Evolutionary conservation across 306 rosid species (phyloP).

Genomic region (Malus asiatica): DNA sequence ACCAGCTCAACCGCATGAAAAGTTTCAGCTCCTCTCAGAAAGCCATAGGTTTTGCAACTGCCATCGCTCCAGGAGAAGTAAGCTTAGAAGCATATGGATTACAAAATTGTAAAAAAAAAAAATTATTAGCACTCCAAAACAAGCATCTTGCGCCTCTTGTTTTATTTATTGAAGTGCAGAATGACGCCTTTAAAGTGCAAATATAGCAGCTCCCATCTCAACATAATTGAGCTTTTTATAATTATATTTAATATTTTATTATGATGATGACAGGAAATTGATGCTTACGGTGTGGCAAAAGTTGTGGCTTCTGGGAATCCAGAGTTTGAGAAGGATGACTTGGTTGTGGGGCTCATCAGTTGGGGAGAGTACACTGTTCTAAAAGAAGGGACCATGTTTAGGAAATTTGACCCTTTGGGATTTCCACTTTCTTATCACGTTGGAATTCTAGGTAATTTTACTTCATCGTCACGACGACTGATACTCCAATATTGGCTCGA

Average conservation of each 20-base stretch:
- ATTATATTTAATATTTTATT: background rate
- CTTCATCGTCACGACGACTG: no score
- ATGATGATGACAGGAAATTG: slow-evolving; percentile 32
- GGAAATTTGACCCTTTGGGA: slow-evolving; percentile 47
- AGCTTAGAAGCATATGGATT: fast-evolving
- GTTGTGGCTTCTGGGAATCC: slow-evolving; percentile 53
- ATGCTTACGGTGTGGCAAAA: slow-evolving; percentile 41
- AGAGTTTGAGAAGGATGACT: slow-evolving; percentile 55
- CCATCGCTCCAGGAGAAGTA: slow-evolving; percentile 45
- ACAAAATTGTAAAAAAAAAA: no score
- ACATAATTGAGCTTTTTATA: no score
- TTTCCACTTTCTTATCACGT: slow-evolving; percentile 55
- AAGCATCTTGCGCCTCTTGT: no score
- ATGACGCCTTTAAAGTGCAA: no score
- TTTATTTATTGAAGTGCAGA: no score
- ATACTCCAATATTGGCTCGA: no score
- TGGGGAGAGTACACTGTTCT: slow-evolving; percentile 70
- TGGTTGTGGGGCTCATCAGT: slow-evolving; percentile 52
- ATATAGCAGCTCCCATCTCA: no score
- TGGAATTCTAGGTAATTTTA: slow-evolving; percentile 49
- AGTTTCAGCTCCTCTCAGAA: slow-evolving; percentile 32
- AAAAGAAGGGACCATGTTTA: slow-evolving; percentile 36
- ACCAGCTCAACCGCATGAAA: slow-evolving; percentile 61
- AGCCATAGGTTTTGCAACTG: slow-evolving; percentile 14
- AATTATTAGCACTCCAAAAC: no score